Percentiles rank a stretch among this genome's conserved stretches.
These are phyloP conservation scores for Beauveria brongniartii DNA, from an alignment of 2,329 filamentous ascomycete species.

Conservation along the genomic window DNA sequence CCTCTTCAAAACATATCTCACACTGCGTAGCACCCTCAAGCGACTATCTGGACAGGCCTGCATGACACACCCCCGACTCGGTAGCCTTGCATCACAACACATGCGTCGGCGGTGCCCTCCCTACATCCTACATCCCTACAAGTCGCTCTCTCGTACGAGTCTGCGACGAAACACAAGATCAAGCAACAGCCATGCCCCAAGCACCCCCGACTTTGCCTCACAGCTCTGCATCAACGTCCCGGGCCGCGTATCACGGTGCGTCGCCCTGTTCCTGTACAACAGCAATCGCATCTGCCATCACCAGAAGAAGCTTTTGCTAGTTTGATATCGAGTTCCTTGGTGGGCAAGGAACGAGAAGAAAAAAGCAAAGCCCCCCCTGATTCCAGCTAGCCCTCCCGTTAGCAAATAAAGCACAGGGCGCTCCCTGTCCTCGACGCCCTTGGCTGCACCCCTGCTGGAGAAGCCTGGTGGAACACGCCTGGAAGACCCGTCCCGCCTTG, in stretches of 20 bases:
- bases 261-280: not conserved
- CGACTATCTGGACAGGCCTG: too few species aligned
- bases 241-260: not conserved
- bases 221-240: not conserved
- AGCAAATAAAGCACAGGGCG: conserved; percentile 5
- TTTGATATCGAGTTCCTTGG: not conserved
- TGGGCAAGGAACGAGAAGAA: too few species aligned
- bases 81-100: too few species aligned
- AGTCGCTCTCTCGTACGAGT: not conserved
- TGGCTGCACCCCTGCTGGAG: not conserved
- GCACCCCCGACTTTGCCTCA: not conserved
- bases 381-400: not conserved
- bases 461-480: conserved; percentile 6
- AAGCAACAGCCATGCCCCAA: not conserved
- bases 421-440: not conserved
- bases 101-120: too few species aligned
- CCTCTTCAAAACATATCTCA: too few species aligned
- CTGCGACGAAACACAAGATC: not conserved
- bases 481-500: not conserved
- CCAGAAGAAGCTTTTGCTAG: not conserved
- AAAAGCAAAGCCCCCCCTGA: not conserved
- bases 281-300: not conserved
- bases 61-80: too few species aligned
- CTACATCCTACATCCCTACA: too few species aligned
- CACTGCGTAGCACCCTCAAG: too few species aligned